Conservation (phyloP, 148 eudicot genomes). For the Amaranthus hypochondriacus region DNA sequence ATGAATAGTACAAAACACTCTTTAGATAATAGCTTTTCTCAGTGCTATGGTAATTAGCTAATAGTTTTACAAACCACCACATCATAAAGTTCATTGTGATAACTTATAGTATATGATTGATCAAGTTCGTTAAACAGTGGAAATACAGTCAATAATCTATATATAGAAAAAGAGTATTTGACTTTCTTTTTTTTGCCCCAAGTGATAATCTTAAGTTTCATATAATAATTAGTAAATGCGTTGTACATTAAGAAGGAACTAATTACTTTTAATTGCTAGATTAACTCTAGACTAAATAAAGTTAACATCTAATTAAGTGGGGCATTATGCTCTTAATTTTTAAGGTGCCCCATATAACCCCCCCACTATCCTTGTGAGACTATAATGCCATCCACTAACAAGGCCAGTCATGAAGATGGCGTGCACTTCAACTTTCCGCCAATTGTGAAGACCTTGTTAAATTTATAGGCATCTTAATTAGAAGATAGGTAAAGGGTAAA, state of each 20-base stretch:
- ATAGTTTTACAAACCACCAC: constrained; percentile 5
- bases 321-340: background rate
- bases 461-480: no score
- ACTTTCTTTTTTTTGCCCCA: background rate
- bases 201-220: background rate
- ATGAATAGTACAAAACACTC: no score
- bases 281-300: background rate
- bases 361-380: background rate
- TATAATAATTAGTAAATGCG: background rate
- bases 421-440: constrained; percentile 9
- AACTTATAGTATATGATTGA: background rate
- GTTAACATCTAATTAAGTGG: background rate
- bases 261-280: background rate
- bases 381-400: background rate
- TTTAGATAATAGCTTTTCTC: background rate
- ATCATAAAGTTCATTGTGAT: background rate
- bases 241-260: no score
- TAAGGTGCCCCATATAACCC: background rate
- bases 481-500: no score
- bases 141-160: background rate
- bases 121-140: background rate
- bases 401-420: background rate
- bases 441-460: background rate
- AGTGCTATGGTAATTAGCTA: constrained; percentile 1
- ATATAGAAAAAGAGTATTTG: background rate